Conservation (phyloP, 2,329 filamentous ascomycete genomes). For the Immersiporthe knoxdaviesiana region DNA sequence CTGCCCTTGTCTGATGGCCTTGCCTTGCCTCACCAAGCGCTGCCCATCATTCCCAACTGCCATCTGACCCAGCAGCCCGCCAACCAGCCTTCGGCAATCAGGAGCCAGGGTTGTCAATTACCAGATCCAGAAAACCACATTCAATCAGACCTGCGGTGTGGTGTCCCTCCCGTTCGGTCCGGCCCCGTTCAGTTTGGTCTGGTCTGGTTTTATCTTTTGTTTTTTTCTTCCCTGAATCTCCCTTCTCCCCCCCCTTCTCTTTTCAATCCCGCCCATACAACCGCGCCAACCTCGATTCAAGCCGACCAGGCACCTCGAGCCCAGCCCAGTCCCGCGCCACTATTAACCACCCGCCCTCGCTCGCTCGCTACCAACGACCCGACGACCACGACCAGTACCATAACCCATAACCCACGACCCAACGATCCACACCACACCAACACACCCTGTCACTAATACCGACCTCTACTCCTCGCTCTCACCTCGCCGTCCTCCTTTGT, state of each 20-base stretch:
- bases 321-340: background rate
- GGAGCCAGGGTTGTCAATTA: constrained; percentile 11
- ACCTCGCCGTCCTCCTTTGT: constrained; percentile 7
- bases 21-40: constrained; percentile 7
- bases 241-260: background rate
- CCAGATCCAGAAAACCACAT: constrained; percentile 14
- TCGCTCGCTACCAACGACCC: constrained; percentile 5
- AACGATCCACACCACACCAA: constrained; percentile 5
- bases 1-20: background rate
- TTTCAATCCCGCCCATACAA: background rate
- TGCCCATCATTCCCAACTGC: background rate
- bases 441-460: background rate
- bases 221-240: background rate
- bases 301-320: background rate
- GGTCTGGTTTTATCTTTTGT: background rate
- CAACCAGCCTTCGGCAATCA: constrained; percentile 14
- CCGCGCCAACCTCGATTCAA: constrained; percentile 2
- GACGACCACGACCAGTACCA: background rate
- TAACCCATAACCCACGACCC: background rate
- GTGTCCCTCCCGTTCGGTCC: constrained; percentile 7
- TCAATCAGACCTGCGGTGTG: constrained; percentile 15
- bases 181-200: background rate
- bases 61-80: background rate
- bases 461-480: background rate
- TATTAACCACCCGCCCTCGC: background rate